Evolutionary conservation across 495 filamentous ascomycete genomes (phyloP), one percentile per base, ranked within the genome.

Genomic region (Hyaloscypha hepaticicola): DNA sequence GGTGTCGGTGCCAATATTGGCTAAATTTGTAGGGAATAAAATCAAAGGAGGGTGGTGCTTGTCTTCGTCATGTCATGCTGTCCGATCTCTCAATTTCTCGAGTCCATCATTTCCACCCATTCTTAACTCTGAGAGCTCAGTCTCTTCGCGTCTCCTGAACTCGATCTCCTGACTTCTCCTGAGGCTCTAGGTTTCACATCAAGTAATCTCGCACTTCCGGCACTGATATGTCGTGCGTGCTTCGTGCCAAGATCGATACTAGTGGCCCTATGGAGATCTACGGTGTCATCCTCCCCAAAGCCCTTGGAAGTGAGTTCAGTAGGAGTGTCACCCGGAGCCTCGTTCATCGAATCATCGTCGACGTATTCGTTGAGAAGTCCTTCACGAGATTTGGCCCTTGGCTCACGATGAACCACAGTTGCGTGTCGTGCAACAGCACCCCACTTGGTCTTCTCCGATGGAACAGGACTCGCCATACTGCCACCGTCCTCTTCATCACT

Each of bases 151-250:
- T n/a, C n/a, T n/a, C n/a, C n/a, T 34, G 66, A 57, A 29, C 74
- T 76, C 49, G 71, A 51, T 53, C 75, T 68, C 61, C 72, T 77
- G 11, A 64, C 63, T 38, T 80, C 78, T 14, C 60, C 64, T 22
- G 77, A 78, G 49, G 65, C 24, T 55, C 64, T 64, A 9, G 63
- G 79, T 1, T 82, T 83, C 28, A 91, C 77, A 60, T 90, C 85
- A 38, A 92, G 72, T 14, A 92, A 74, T 70, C 83, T 87, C 5
- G 89, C 88, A 73, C 87, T 90, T 25, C 89, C 90, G 22, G 88
- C 88, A 62, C 88, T 91, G 67, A 90, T 85, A 55, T 87, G 87
- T n/a, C 88, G 77, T 22, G 74, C 82, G 70, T 92, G 89, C 3
- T 81, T 76, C 66, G 82, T 84, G 31, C 82, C 85, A 58, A 86